Evolutionary conservation across 768 basidiomycete species (phyloP).

Genomic region (Russula abietina): DNA sequence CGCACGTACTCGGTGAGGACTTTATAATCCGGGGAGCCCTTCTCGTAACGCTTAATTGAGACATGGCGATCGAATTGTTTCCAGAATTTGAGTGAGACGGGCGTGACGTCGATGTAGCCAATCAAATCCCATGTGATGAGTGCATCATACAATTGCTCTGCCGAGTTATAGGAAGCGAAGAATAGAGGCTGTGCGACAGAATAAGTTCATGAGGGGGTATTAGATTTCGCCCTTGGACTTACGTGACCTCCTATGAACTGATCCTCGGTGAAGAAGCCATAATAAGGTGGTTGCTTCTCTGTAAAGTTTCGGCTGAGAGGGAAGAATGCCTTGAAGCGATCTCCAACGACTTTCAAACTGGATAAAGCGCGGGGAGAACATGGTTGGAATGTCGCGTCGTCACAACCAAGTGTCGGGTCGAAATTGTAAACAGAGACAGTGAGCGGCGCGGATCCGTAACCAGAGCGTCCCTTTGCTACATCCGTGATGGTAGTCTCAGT

Average conservation of each 20-base stretch:
- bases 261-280: constrained; percentile 17
- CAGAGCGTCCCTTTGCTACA: constrained; percentile 14
- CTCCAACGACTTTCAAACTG: constrained; percentile 18
- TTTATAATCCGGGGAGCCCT: constrained; percentile 1
- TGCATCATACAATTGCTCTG: constrained; percentile 31
- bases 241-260: constrained; percentile 14
- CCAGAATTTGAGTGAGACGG: constrained; percentile 32
- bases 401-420: constrained; percentile 17
- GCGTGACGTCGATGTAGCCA: constrained; percentile 27
- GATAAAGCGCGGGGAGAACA: constrained; percentile 19
- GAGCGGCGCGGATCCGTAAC: constrained; percentile 19
- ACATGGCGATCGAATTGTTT: constrained; percentile 1
- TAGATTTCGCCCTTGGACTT: neutral
- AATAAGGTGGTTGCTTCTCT: constrained; percentile 11
- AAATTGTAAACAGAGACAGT: constrained; percentile 16
- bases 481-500: constrained; percentile 14
- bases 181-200: constrained; percentile 27
- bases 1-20: neutral
- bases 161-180: constrained; percentile 29
- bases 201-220: neutral
- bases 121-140: constrained; percentile 27
- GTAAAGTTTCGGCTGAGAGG: constrained; percentile 12
- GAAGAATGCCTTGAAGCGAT: constrained; percentile 13
- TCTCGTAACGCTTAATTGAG: neutral
- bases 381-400: constrained; percentile 20